These are phyloP conservation scores for Durotheca rogersii DNA, from an alignment of 495 filamentous ascomycete species.

Conservation along the genomic window DNA sequence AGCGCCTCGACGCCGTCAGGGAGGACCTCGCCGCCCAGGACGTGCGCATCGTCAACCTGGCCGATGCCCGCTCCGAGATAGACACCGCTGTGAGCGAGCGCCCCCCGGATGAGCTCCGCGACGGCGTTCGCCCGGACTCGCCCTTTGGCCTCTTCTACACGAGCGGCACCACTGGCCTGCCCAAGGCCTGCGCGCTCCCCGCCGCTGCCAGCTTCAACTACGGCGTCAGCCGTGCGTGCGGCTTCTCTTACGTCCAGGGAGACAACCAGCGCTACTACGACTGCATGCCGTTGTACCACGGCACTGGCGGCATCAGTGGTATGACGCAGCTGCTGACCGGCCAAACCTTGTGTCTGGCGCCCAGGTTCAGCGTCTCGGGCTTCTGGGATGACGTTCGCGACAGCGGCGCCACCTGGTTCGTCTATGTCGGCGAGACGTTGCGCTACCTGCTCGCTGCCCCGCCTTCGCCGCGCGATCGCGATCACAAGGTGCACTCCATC, in stretches of 20 bases:
- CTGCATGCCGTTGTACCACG: conserved; percentile 83
- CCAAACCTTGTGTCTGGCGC: conserved; percentile 64
- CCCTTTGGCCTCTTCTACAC: conserved; percentile 69
- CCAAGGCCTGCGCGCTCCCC: conserved; percentile 61
- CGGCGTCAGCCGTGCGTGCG: conserved; percentile 29
- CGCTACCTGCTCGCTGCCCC: conserved; percentile 73
- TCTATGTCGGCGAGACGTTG: conserved; percentile 82
- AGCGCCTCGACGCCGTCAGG: conserved; percentile 56
- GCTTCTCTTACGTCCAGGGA: conserved; percentile 27
- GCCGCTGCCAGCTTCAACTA: conserved; percentile 40
- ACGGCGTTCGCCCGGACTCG: conserved; percentile 47
- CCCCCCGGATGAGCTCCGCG: conserved; percentile 52
- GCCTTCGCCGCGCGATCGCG: conserved; percentile 60
- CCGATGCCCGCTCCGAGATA: conserved; percentile 50
- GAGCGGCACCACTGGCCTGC: conserved; percentile 66
- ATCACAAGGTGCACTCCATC: conserved; percentile 66
- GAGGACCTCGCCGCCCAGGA: conserved; percentile 51
- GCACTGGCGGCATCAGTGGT: conserved; percentile 62
- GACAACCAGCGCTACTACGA: conserved; percentile 64
- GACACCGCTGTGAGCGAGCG: conserved; percentile 46
- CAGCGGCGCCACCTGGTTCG: conserved; percentile 65
- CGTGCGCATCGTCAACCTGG: conserved; percentile 55
- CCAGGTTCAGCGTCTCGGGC: conserved; percentile 65
- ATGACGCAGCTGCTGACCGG: conserved; percentile 58
- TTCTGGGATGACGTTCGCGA: conserved; percentile 79